These are phyloP conservation scores for Durotheca rogersii DNA, from an alignment of 495 filamentous ascomycete genomes.

Conservation along the genomic window DNA sequence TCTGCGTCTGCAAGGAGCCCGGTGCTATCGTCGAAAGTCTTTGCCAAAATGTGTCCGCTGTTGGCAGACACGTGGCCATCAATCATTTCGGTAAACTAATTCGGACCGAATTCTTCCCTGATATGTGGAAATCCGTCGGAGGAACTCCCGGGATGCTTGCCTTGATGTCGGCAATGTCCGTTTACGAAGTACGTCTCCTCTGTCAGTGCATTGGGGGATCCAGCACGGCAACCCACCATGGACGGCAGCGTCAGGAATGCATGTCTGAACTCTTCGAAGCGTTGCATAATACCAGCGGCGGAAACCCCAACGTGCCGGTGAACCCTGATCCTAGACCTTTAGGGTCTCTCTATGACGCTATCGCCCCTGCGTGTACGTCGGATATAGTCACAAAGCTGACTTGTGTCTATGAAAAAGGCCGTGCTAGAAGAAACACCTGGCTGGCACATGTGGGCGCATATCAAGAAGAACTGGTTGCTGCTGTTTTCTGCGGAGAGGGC, in stretches of 20 bases:
- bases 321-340: constrained; percentile 23
- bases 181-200: constrained; percentile 22
- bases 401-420: not conserved
- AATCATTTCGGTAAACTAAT: constrained; percentile 2
- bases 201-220: constrained; percentile 23
- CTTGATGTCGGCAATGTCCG: constrained; percentile 28
- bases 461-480: not conserved
- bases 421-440: not conserved
- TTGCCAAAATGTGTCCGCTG: constrained; percentile 17
- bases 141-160: constrained; percentile 14
- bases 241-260: constrained; percentile 2
- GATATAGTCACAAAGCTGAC: constrained; percentile 10
- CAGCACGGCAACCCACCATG: not conserved
- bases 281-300: constrained; percentile 3
- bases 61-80: constrained; percentile 19
- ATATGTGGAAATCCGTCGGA: constrained; percentile 23
- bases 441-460: not conserved
- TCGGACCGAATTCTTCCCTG: constrained; percentile 4
- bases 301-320: not conserved
- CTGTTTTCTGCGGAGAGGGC: not conserved
- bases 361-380: constrained; percentile 19
- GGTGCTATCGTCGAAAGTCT: constrained; percentile 12
- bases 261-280: constrained; percentile 17
- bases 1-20: constrained; percentile 9
- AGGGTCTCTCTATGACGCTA: constrained; percentile 12